Evolutionary conservation across 140 eudicot species (phyloP).

Genomic region (Stevia rebaudiana): DNA sequence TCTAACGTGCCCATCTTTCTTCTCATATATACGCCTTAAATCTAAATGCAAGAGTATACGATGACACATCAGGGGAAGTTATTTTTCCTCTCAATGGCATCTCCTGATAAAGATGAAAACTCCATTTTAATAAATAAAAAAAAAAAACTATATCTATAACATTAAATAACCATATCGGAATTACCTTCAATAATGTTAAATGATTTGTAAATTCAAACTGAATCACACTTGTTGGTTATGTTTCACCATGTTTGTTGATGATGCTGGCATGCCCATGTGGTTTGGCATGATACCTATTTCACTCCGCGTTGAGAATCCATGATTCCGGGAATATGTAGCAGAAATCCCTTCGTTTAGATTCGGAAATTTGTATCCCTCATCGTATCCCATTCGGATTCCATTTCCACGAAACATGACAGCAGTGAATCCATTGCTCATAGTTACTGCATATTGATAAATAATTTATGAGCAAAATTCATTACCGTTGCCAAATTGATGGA

Average conservation of each 20-base stretch:
- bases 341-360: slow-evolving; percentile 29
- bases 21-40: slow-evolving; percentile 27
- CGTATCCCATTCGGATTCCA: slow-evolving; percentile 35
- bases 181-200: slow-evolving; percentile 46
- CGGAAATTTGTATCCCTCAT: slow-evolving; percentile 36
- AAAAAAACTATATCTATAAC: neutral
- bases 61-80: slow-evolving; percentile 31
- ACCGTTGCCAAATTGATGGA: too few relatives aligned
- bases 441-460: too few relatives aligned
- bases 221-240: slow-evolving; percentile 34
- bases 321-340: slow-evolving; percentile 28
- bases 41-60: slow-evolving; percentile 25
- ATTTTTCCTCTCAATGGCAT: slow-evolving; percentile 24
- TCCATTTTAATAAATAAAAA: neutral
- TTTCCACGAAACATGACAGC: too few relatives aligned
- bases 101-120: slow-evolving; percentile 20
- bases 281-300: slow-evolving; percentile 32
- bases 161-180: slow-evolving; percentile 2
- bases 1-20: slow-evolving; percentile 5
- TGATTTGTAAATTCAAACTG: slow-evolving; percentile 43
- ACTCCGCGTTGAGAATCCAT: slow-evolving; percentile 34
- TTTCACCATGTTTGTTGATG: slow-evolving; percentile 30
- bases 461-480: too few relatives aligned
- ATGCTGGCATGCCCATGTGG: slow-evolving; percentile 29
- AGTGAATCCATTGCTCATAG: too few relatives aligned